Evolutionary conservation across 495 filamentous ascomycete species (phyloP), one percentile per base, ranked within the genome.

Genomic region (Xylona heveae): DNA sequence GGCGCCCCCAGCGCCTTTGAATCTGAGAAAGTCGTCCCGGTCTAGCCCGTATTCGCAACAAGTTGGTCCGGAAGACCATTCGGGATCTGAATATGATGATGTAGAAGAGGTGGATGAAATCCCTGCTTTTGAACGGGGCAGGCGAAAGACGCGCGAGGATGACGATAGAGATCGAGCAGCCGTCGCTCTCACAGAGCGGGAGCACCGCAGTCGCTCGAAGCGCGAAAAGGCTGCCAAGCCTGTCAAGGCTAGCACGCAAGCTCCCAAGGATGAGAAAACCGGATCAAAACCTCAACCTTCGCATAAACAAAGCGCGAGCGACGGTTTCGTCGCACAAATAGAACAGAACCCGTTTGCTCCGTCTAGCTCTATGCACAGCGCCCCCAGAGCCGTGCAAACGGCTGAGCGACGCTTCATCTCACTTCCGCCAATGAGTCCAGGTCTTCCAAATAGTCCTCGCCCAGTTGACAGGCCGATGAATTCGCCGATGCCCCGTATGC

Each of bases 31-130:
- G 34, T 42, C 43, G 2, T 50, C 48, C 14, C 38, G 34, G 24
- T 34, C 58, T 38, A 64, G 49, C 28, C 48, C 47, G 10, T 58
- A 54, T 4, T 46, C 53, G 30, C 52, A 56, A 20, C 56, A 58
- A 28, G 40, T 58, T 4, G 61, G 58, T 3, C 55, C 64, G 10
- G 66, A 62, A 1, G 68, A 65, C 5, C 61, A 76, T 25, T 78
- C 74, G 0, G 77, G 73, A 27, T 85, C 81, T 1, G 83, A 93
- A 37, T 85, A 88, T 40, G 80, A 83, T 34, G 78, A 84, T 42
- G 62, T 71, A 10, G 46, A 73, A 3, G 68, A 78, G 31, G 68
- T 66, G 10, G 68, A 76, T 25, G 74, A 75, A 37, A 49, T 69
- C 21, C 52, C 59, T 1, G 43, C 48, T n/a, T 44, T 63, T 30